A percentile compares a stretch with the other conserved stretches of the same genome.
Conservation (phyloP, 352 stramenopile genomes). For the Globisporangium spiculum region DNA sequence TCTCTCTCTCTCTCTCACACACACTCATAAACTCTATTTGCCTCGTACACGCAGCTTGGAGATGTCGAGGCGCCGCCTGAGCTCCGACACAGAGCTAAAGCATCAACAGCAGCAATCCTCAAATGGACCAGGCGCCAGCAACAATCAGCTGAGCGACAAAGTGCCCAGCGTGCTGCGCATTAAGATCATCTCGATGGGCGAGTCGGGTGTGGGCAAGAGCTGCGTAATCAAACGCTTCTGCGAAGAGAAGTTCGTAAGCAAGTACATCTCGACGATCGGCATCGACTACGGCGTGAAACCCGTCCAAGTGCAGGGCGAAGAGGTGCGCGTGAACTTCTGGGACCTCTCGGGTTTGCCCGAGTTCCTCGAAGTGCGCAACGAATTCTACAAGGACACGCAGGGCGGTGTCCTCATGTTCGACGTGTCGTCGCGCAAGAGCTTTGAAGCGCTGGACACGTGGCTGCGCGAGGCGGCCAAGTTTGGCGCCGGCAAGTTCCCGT, state of each 20-base stretch:
- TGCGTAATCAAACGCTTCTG: conserved; percentile 96
- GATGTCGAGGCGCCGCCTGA: conserved; percentile 16
- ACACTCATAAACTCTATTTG: too few relatives aligned
- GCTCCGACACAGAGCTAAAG: background rate
- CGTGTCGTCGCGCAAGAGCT: conserved; percentile 28
- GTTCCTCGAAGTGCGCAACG: conserved; percentile 95
- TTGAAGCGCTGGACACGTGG: too few relatives aligned
- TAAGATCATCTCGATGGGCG: conserved; percentile 94
- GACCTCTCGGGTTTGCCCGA: conserved; percentile 90
- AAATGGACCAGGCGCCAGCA: conserved; percentile 8
- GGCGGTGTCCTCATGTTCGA: conserved; percentile 79
- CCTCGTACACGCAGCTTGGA: background rate
- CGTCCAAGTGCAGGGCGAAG: conserved; percentile 62
- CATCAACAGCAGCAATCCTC: background rate
- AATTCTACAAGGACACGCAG: conserved; percentile 96
- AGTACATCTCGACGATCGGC: conserved; percentile 96
- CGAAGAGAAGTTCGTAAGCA: conserved; percentile 93
- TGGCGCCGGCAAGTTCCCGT: too few relatives aligned
- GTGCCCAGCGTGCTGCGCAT: conserved; percentile 65
- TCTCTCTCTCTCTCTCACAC: too few relatives aligned
- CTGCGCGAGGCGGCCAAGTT: too few relatives aligned
- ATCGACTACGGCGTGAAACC: conserved; percentile 95
- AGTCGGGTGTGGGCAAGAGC: conserved; percentile 89
- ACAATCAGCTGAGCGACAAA: conserved; percentile 28
- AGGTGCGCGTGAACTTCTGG: conserved; percentile 94